phyloP scores from a whole-genome alignment of 2,329 filamentous ascomycete genomes.

The Tolypocladium tropicale region DNA sequence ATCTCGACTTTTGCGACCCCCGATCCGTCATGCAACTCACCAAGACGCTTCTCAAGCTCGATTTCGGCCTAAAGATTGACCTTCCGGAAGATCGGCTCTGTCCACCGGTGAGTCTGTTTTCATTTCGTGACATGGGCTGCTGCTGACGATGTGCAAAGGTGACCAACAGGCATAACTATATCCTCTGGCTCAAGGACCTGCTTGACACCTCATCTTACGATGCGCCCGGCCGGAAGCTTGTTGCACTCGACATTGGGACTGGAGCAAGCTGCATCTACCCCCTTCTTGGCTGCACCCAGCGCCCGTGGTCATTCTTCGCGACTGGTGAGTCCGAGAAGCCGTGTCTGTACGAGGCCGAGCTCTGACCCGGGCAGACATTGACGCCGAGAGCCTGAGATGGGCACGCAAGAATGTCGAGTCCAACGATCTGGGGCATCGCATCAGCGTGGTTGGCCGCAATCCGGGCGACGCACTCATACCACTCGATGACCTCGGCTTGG shows the following conservation, averaged over 20 bases:
- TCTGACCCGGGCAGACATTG: slow-evolving; percentile 48
- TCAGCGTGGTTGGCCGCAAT: slow-evolving; percentile 50
- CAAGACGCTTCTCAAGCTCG: slow-evolving; percentile 61
- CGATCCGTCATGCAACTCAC: slow-evolving; percentile 70
- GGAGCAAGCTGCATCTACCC: slow-evolving; percentile 90
- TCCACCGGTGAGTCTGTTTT: slow-evolving; percentile 53
- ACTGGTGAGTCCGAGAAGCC: slow-evolving; percentile 36
- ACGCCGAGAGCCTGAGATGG: slow-evolving; percentile 55
- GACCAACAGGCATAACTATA: slow-evolving; percentile 71
- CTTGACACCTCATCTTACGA: slow-evolving; percentile 60
- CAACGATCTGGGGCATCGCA: slow-evolving; percentile 56
- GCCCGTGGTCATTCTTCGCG: slow-evolving; percentile 64
- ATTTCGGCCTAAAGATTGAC: slow-evolving; percentile 63
- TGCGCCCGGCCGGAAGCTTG: slow-evolving; percentile 35
- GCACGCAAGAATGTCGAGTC: slow-evolving; percentile 56
- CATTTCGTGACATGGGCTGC: neutral
- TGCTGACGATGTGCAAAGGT: slow-evolving; percentile 26
- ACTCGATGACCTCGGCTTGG: slow-evolving; percentile 39
- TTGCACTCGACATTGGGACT: slow-evolving; percentile 78
- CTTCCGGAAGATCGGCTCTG: slow-evolving; percentile 74
- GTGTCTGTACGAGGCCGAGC: neutral
- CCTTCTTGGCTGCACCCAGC: slow-evolving; percentile 61
- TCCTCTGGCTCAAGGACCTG: slow-evolving; percentile 77
- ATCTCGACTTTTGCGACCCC: slow-evolving; percentile 74
- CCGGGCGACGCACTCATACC: slow-evolving; percentile 50